phyloP scores from a whole-genome alignment of 179 eudicot species.

The Corrigiola litoralis region DNA sequence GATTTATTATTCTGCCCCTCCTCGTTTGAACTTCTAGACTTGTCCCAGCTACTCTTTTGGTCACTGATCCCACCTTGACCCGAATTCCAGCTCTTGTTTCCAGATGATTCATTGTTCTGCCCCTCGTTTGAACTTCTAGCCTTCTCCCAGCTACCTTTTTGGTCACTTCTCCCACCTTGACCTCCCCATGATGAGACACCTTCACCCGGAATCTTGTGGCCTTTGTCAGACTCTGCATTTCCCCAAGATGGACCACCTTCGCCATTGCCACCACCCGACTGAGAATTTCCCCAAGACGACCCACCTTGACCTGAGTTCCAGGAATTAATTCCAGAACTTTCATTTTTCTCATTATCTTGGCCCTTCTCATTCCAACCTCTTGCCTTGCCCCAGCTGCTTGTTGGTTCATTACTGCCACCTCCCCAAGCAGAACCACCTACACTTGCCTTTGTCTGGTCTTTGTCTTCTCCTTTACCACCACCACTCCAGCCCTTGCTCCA shows the following conservation, averaged over 20 bases:
- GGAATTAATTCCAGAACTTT: background rate
- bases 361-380: background rate
- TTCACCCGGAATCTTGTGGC: no score
- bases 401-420: background rate
- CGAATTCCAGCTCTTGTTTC: no score
- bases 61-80: background rate
- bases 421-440: constrained; percentile 7
- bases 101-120: background rate
- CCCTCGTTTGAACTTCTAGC: no score
- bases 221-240: no score
- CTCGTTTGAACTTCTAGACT: no score
- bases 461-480: background rate
- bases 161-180: background rate
- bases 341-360: background rate
- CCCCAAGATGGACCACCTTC: constrained; percentile 30
- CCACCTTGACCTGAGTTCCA: constrained; percentile 1
- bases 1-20: no score
- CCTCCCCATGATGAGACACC: no score
- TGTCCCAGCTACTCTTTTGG: no score
- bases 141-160: background rate
- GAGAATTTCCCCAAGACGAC: background rate
- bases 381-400: background rate
- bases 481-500: constrained; percentile 7
- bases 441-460: background rate
- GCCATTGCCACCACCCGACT: constrained; percentile 14